phyloP scores from a whole-genome alignment of 1,284 basidiomycete genomes.

The Apiotrichum brassicae region DNA sequence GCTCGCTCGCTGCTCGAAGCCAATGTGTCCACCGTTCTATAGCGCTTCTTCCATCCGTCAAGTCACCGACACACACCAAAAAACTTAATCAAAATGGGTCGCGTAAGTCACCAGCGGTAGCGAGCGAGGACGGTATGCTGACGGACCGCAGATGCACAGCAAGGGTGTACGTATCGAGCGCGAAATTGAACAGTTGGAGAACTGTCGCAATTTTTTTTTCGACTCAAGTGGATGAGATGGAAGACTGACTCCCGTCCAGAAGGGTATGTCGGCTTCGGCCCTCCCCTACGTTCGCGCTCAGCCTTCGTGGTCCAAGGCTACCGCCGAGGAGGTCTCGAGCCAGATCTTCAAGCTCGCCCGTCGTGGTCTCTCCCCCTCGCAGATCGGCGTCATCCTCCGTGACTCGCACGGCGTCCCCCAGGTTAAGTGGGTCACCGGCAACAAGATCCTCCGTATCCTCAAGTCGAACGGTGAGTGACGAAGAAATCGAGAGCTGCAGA shows the following conservation, averaged over 20 bases:
- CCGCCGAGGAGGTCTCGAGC: slow-evolving; percentile 89
- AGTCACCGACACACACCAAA: slow-evolving; percentile 2
- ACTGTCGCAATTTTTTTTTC: too few relatives aligned
- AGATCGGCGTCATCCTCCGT: slow-evolving; percentile 96
- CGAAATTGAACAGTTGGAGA: not conserved
- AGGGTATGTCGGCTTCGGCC: slow-evolving; percentile 97
- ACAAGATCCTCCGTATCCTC: slow-evolving; percentile 98
- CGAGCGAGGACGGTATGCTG: not conserved
- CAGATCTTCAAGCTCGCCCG: slow-evolving; percentile 96
- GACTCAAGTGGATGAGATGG: not conserved
- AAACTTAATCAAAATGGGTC: slow-evolving; percentile 12
- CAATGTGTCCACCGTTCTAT: not conserved
- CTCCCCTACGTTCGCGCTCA: slow-evolving; percentile 94
- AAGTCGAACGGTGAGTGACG: slow-evolving; percentile 75
- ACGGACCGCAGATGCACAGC: not conserved
- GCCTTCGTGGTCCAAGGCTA: slow-evolving; percentile 94
- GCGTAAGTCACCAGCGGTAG: not conserved
- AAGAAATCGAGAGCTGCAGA: too few relatives aligned
- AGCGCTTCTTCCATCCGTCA: slow-evolving; percentile 4
- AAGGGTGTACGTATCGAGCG: not conserved
- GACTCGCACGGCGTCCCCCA: slow-evolving; percentile 95
- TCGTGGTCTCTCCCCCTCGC: slow-evolving; percentile 95
- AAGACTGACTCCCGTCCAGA: slow-evolving; percentile 34
- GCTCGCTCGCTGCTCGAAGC: not conserved
- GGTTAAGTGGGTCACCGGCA: slow-evolving; percentile 96